Evolutionary conservation across 1,139 yeast species (phyloP), one percentile per base, ranked within the genome.

Genomic region (Debaryomyces singareniensis): DNA sequence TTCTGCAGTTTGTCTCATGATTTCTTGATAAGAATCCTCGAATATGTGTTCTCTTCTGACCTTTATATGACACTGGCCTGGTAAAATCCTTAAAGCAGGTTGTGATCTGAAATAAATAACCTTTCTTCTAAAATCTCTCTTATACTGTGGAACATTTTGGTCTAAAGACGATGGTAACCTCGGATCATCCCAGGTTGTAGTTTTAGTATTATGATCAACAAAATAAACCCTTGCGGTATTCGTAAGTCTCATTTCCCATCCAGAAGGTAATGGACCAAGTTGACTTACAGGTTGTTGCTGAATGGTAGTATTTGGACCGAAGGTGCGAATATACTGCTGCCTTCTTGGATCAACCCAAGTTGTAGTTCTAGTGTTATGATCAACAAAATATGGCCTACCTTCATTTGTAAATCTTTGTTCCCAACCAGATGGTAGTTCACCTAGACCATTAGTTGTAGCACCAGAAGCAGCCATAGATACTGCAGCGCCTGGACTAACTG

Each of bases 331-430:
- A 57, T 87, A 91, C 64, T 91, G 99, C 61, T 91, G 98, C 60
- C 98, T 79, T 61, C 98, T 77, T 41, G 99, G 99, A 57, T 91
- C 99, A 31, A 91, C 99, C 99, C 99, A 91, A 4, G 99, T 93
- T 4, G 99, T 91, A 1, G 99, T 91, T 57, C 98, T 77, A 12
- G 98, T 91, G 57, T 91, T 91, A 63, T 91, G 98, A 57, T 91
- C 99, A 32, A 91, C 98, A 56, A 89, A 91, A 61, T 91, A 91
- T 10, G 97, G 94, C 52, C 98, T 75, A 24, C 98, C 99, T 59
- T 91, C 98, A 25, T 95, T 95, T 4, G 99, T 91, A 49, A 84
- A 84, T 40, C 99, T 72, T 62, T 91, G 98, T 61, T 91, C 99
- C 99, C 99, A 91, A 24, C 98, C 99, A 10, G 95, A 76, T 6